These are phyloP conservation scores for Arthrobotrys musiformis DNA, from an alignment of 2,329 filamentous ascomycete species.

Conservation along the genomic window DNA sequence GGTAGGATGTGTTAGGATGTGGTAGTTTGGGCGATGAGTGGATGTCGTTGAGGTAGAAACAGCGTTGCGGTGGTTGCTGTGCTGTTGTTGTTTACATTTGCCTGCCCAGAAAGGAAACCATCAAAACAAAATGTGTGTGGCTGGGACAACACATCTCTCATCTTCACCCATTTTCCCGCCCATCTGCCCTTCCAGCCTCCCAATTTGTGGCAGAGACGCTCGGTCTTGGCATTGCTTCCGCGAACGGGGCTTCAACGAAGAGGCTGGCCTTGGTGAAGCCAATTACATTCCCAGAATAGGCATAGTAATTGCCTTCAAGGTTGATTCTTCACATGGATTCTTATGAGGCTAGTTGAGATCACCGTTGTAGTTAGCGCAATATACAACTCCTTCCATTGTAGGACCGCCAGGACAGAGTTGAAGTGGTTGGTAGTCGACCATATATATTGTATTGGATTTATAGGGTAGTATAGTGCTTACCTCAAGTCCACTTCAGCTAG, in stretches of 20 bases:
- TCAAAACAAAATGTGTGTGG: conserved; percentile 53
- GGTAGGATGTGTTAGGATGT: neutral
- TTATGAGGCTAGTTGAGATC: neutral
- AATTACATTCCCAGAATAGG: no score
- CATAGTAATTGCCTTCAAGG: no score
- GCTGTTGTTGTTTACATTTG: conserved; percentile 55
- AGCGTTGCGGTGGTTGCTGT: conserved; percentile 41
- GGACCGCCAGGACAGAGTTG: no score
- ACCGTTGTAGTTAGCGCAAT: no score
- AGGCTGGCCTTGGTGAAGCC: neutral
- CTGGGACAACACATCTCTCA: conserved; percentile 48
- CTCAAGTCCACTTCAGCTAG: neutral
- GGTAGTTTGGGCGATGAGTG: conserved; percentile 24
- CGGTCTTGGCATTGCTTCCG: neutral
- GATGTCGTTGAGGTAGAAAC: conserved; percentile 2
- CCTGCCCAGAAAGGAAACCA: conserved; percentile 38
- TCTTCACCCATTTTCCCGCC: no score
- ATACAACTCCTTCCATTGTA: no score
- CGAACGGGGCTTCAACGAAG: neutral
- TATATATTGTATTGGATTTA: neutral
- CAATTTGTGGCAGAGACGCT: neutral
- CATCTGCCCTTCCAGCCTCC: neutral
- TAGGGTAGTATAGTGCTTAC: neutral
- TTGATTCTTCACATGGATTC: neutral
- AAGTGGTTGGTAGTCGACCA: neutral